Evolutionary conservation across 2,329 filamentous ascomycete species (phyloP).

Genomic region (Rhynchosporium agropyri): DNA sequence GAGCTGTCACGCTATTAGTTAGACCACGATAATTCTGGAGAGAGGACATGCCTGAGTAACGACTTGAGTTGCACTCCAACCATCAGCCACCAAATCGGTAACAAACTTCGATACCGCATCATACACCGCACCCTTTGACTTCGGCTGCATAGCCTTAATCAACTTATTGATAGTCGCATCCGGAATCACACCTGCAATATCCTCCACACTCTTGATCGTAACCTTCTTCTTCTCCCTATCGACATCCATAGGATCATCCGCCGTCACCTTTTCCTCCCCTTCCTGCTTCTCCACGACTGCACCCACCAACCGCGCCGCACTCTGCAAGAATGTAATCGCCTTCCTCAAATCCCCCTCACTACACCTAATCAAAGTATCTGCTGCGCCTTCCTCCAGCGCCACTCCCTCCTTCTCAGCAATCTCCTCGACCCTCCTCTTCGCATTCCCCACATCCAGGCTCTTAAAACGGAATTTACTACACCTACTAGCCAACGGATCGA

Average conservation of each 20-base stretch:
- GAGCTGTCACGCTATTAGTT: constrained; percentile 52
- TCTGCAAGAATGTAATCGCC: constrained; percentile 95
- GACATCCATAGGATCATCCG: constrained; percentile 50
- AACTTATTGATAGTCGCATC: constrained; percentile 70
- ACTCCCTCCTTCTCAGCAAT: constrained; percentile 84
- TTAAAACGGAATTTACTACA: constrained; percentile 99
- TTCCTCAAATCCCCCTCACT: constrained; percentile 94
- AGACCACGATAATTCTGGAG: background rate
- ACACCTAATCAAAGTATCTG: constrained; percentile 82
- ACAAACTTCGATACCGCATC: constrained; percentile 76
- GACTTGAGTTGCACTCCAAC: constrained; percentile 93
- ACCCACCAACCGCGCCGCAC: constrained; percentile 84
- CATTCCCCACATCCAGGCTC: constrained; percentile 84
- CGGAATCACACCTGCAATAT: constrained; percentile 95
- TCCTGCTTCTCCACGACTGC: constrained; percentile 54
- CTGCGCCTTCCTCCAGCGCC: constrained; percentile 72
- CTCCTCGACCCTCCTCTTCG: constrained; percentile 74
- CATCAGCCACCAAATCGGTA: constrained; percentile 90
- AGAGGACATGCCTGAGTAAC: constrained; percentile 67
- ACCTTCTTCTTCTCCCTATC: constrained; percentile 67
- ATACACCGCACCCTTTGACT: constrained; percentile 66
- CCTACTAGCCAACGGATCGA: constrained; percentile 88
- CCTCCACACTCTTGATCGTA: constrained; percentile 80
- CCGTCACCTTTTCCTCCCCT: constrained; percentile 43
- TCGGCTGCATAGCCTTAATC: constrained; percentile 75